A percentile compares a stretch with the other conserved stretches of the same genome.
Evolutionary conservation across 768 basidiomycete genomes (phyloP).

Genomic region (Gautieria morchelliformis): DNA sequence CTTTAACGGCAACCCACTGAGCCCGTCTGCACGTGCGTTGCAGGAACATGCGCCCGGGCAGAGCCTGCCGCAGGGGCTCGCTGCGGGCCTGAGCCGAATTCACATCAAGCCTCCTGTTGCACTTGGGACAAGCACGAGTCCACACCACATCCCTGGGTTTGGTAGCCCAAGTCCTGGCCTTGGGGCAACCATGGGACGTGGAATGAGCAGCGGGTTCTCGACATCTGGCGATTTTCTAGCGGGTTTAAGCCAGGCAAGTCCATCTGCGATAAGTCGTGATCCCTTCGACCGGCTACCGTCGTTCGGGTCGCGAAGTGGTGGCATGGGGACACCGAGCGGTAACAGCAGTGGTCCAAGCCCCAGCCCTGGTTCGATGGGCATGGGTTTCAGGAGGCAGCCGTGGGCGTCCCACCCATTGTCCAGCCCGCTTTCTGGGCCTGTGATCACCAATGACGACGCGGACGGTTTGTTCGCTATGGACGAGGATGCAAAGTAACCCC

Average conservation of each 20-base stretch:
- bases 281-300: slow-evolving; percentile 4
- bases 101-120: slow-evolving; percentile 50
- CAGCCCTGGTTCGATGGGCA: slow-evolving; percentile 8
- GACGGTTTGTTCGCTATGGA: slow-evolving; percentile 69
- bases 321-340: not conserved
- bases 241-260: not conserved
- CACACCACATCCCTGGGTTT: slow-evolving; percentile 1
- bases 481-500: slow-evolving; percentile 8
- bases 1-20: slow-evolving; percentile 7
- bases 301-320: not conserved
- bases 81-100: slow-evolving; percentile 82
- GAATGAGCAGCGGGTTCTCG: not conserved
- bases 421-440: slow-evolving; percentile 56
- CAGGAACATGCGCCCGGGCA: slow-evolving; percentile 87
- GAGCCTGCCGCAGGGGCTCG: slow-evolving; percentile 84
- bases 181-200: not conserved
- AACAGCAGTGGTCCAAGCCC: not conserved
- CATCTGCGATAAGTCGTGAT: not conserved
- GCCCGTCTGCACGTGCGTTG: slow-evolving; percentile 65
- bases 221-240: not conserved
- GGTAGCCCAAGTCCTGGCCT: slow-evolving; percentile 1
- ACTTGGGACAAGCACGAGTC: slow-evolving; percentile 2
- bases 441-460: slow-evolving; percentile 49
- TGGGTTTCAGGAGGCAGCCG: slow-evolving; percentile 4
- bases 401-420: slow-evolving; percentile 12